Conservation (phyloP, 1,139 yeast genomes). For the Diutina scorzettiae region DNA sequence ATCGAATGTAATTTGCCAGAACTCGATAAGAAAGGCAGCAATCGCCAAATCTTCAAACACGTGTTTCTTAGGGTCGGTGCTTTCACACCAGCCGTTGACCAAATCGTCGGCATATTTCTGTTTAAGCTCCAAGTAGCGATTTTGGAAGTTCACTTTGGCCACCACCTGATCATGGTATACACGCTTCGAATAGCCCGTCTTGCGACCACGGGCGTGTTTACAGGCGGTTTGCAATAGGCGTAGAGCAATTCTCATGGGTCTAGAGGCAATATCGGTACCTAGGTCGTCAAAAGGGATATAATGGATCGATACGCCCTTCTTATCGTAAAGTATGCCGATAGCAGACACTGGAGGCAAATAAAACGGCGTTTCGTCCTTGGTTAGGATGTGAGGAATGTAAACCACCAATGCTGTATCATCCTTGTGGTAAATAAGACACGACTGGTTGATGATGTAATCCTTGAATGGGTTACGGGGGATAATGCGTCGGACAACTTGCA, state of each 20-base stretch:
- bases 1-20: conserved; percentile 36
- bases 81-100: conserved; percentile 83
- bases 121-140: conserved; percentile 68
- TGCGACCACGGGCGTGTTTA: conserved; percentile 76
- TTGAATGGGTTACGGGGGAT: conserved; percentile 84
- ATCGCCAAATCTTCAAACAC: conserved; percentile 95
- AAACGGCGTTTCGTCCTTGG: conserved; percentile 62
- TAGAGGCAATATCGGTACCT: conserved; percentile 20
- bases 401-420: conserved; percentile 31
- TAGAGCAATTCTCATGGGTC: conserved; percentile 73
- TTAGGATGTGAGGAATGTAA: conserved; percentile 62
- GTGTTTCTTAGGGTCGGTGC: conserved; percentile 90
- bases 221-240: conserved; percentile 67
- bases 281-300: conserved; percentile 51
- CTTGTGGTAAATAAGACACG: conserved; percentile 39
- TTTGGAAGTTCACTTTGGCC: conserved; percentile 72
- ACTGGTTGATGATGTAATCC: conserved; percentile 74
- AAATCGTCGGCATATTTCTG: conserved; percentile 66
- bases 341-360: conserved; percentile 77
- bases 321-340: conserved; percentile 58
- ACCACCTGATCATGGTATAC: conserved; percentile 85
- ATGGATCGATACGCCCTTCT: conserved; percentile 57
- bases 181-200: conserved; percentile 76
- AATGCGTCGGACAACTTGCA: conserved; percentile 57
- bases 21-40: conserved; percentile 87